Evolutionary conservation across 1,139 yeast species (phyloP), one percentile per base, ranked within the genome.

Genomic region (Pichia sp.): DNA sequence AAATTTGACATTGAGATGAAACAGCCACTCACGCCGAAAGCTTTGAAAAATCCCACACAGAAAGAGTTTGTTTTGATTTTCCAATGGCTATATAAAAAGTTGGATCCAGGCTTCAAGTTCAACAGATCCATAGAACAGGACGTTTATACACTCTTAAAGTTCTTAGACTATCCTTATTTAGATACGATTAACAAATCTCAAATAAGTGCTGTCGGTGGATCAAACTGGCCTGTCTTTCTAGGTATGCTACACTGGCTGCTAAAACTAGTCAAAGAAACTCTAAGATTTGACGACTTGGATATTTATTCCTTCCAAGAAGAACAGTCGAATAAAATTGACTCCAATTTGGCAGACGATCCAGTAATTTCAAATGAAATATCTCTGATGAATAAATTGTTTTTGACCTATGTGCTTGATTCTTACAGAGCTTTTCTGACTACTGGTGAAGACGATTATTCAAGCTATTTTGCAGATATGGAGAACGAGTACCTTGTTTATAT

Each of bases 151-250:
- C 72, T 89, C 16, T 72, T 90, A 61, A 84, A 82, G 64, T 76
- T 77, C 36, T 70, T 90, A 58, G 81, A 80, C 52, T 90, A 90
- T 65, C 97, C 98, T 1, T 89, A 85, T 67, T 69, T 90, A 56
- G 96, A 88, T 47, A 76, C 87, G 0, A 84, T 90, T 47, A 87
- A 85, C 68, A 82, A 90, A 64, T 85, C 93, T 0, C 96, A 89
- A 67, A 84, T 90, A 38, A 84, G 92, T 50, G 97, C 97, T 0
- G 97, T 90, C 7, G 97, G 97, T 1, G 96, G 96, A 1, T 86
- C 86, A 56, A 85, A 85, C 64, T 90, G 97, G 97, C 92, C 90
- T 16, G 79, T 81, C 26, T 87, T 89, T 63, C 71, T 90, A 52
- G 96, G 95, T 1, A 81, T 90, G 78, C 73, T 90, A 40, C 83